Conservation (phyloP, 2,329 filamentous ascomycete species). For the Cladosporium austrohemisphaericum region DNA sequence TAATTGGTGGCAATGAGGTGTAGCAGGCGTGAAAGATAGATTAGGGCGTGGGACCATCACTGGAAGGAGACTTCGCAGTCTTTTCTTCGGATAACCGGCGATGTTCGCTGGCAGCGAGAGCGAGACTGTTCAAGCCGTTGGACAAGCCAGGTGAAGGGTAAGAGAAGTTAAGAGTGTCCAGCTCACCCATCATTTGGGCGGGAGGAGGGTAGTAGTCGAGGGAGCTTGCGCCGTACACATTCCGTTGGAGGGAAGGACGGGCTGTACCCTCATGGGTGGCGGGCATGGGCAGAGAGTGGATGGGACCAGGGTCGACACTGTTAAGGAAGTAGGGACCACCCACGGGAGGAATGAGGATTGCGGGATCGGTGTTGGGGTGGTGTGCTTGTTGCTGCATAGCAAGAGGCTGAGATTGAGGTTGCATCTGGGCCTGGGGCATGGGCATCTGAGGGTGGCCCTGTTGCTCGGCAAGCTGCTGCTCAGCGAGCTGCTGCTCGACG, state of each 20-base stretch:
- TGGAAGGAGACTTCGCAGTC: conserved; percentile 8
- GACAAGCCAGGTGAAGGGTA: conserved; percentile 38
- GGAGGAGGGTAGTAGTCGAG: conserved; percentile 33
- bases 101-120: conserved; percentile 35
- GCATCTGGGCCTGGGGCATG: conserved; percentile 18
- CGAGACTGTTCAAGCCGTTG: conserved; percentile 37
- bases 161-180: conserved; percentile 33
- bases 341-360: conserved; percentile 26
- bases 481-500: conserved; percentile 19
- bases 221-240: conserved; percentile 28
- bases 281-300: conserved; percentile 32
- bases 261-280: conserved; percentile 29
- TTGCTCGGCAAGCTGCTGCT: conserved; percentile 26
- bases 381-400: conserved; percentile 14
- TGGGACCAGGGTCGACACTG: conserved; percentile 31
- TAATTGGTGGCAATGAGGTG: not conserved
- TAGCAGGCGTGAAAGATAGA: too few species aligned
- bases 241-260: conserved; percentile 33
- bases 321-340: conserved; percentile 34
- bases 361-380: conserved; percentile 21
- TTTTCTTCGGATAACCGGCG: conserved; percentile 32
- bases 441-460: conserved; percentile 14
- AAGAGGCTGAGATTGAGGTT: conserved; percentile 16
- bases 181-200: conserved; percentile 28
- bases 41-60: conserved; percentile 1